Percentiles rank a stretch among this genome's conserved stretches.
phyloP scores from a whole-genome alignment of 768 basidiomycete species.

The Phlebiopsis gigantea region DNA sequence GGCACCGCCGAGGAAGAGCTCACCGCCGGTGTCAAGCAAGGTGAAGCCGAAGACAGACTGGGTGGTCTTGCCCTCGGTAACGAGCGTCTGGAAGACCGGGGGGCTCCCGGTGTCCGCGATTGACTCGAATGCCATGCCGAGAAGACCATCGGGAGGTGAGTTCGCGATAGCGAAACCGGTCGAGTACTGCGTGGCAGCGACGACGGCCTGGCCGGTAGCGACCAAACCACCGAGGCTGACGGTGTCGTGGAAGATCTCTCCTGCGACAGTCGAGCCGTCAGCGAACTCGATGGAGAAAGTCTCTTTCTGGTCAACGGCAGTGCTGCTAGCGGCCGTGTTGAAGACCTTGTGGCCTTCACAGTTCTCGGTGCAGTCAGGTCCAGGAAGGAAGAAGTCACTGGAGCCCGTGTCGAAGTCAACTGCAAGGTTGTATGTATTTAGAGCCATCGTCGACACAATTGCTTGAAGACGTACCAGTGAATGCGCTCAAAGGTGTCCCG shows the following conservation, averaged over 20 bases:
- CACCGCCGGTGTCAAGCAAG: slow-evolving; percentile 36
- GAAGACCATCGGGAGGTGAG: slow-evolving; percentile 35
- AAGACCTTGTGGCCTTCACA: slow-evolving; percentile 28
- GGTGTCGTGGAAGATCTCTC: slow-evolving; percentile 37
- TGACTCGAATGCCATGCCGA: slow-evolving; percentile 32
- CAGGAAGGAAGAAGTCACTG: slow-evolving; percentile 32
- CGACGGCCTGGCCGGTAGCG: slow-evolving; percentile 36
- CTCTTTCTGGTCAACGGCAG: slow-evolving; percentile 23
- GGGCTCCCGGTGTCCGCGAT: slow-evolving; percentile 18
- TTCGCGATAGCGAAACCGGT: slow-evolving; percentile 20
- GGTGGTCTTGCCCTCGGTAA: slow-evolving; percentile 29
- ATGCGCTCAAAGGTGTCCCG: slow-evolving; percentile 31
- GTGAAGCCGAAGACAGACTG: slow-evolving; percentile 44
- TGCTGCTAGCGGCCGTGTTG: slow-evolving; percentile 25
- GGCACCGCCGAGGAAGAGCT: slow-evolving; percentile 53
- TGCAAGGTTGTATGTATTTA: slow-evolving; percentile 27
- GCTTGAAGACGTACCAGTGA: slow-evolving; percentile 13
- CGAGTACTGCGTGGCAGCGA: slow-evolving; percentile 37
- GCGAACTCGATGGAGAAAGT: slow-evolving; percentile 31
- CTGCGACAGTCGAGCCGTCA: slow-evolving; percentile 33
- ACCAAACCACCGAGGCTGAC: slow-evolving; percentile 34
- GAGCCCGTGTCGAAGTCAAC: slow-evolving; percentile 37
- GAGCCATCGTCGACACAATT: neutral
- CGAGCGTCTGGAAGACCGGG: slow-evolving; percentile 35
- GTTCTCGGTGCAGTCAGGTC: slow-evolving; percentile 8